Percentiles rank a stretch among this genome's conserved stretches.
phyloP scores from a whole-genome alignment of 2,329 filamentous ascomycete species.

The Myriangium duriaei region DNA sequence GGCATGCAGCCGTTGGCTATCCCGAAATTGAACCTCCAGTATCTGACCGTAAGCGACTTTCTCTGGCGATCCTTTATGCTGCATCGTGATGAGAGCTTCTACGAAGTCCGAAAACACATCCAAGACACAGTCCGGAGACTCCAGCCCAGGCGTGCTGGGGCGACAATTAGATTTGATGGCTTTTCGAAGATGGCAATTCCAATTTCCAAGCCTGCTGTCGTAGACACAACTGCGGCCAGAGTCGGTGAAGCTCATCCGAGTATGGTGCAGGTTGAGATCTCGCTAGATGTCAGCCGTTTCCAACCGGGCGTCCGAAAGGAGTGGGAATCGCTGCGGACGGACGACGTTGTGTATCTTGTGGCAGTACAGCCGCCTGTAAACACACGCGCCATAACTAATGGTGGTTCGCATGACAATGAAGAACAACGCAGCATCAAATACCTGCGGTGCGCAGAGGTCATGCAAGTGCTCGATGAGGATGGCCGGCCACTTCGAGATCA shows the following conservation, averaged over 20 bases:
- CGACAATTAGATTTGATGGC: slow-evolving; percentile 59
- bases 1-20: slow-evolving; percentile 78
- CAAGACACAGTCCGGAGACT: slow-evolving; percentile 70
- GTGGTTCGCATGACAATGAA: slow-evolving; percentile 34
- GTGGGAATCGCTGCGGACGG: slow-evolving; percentile 78
- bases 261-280: slow-evolving; percentile 72
- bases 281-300: slow-evolving; percentile 70
- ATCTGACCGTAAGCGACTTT: slow-evolving; percentile 88
- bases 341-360: slow-evolving; percentile 82
- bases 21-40: slow-evolving; percentile 90
- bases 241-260: slow-evolving; percentile 79
- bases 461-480: slow-evolving; percentile 77
- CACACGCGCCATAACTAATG: slow-evolving; percentile 42
- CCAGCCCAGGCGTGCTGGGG: slow-evolving; percentile 56
- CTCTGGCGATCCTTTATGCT: slow-evolving; percentile 88
- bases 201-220: slow-evolving; percentile 71
- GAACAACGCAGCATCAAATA: slow-evolving; percentile 46
- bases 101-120: slow-evolving; percentile 82
- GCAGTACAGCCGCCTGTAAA: slow-evolving; percentile 53
- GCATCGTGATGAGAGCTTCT: slow-evolving; percentile 84
- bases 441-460: slow-evolving; percentile 71
- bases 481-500: slow-evolving; percentile 53
- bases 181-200: slow-evolving; percentile 87
- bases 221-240: slow-evolving; percentile 70
- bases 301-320: slow-evolving; percentile 64